A percentile compares a stretch with the other conserved stretches of the same genome.
Evolutionary conservation across 139 green algal species (phyloP).

Genomic region (Micractinium conductrix): DNA sequence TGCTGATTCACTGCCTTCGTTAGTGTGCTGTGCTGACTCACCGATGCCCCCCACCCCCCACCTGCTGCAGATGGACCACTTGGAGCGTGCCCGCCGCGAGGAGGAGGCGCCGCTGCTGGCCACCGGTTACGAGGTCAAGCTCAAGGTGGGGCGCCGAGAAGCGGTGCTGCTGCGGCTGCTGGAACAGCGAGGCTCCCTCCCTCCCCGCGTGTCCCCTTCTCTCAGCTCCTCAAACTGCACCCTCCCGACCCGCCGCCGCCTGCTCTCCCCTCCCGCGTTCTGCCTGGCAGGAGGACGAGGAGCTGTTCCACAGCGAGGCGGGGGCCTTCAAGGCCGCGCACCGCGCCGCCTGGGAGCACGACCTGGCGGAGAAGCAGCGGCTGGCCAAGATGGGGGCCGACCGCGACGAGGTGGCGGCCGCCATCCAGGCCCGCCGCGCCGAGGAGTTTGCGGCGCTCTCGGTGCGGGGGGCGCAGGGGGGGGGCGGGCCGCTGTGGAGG

Average conservation of each 20-base stretch:
- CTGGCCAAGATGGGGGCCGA: constrained; percentile 60
- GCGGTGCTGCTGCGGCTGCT: background rate
- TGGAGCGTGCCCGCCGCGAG: constrained; percentile 94
- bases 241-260: background rate
- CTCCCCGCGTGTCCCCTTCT: background rate
- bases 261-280: background rate
- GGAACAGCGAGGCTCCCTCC: background rate
- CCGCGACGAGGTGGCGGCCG: constrained; percentile 42
- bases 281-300: constrained; percentile 67
- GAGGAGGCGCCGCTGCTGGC: constrained; percentile 85
- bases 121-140: constrained; percentile 29
- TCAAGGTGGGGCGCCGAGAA: constrained; percentile 26
- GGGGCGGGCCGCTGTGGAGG: background rate
- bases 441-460: constrained; percentile 91
- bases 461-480: background rate
- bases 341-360: constrained; percentile 81
- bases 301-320: constrained; percentile 57
- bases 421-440: constrained; percentile 69
- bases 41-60: background rate
- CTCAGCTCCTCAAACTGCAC: background rate
- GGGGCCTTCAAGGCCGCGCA: constrained; percentile 54
- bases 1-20: too few relatives aligned
- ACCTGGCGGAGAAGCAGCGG: constrained; percentile 86
- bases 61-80: constrained; percentile 86
- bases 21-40: background rate